phyloP scores from a whole-genome alignment of 768 basidiomycete genomes.

The Serpula lacrymans region DNA sequence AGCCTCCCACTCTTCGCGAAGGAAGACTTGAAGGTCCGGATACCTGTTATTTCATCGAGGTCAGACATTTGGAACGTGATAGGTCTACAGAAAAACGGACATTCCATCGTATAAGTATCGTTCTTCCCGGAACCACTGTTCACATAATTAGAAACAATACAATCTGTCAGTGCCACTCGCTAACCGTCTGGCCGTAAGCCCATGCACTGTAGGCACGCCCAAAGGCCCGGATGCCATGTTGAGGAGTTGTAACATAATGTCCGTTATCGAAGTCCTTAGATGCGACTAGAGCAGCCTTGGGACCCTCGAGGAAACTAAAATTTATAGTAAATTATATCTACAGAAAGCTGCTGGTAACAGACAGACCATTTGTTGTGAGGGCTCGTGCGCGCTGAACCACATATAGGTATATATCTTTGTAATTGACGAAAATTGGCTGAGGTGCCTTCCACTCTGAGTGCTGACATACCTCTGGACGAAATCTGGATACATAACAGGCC shows the following conservation, averaged over 20 bases:
- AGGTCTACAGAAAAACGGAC: constrained; percentile 20
- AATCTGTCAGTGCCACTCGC: constrained; percentile 7
- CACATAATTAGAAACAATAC: neutral
- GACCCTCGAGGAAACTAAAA: constrained; percentile 56
- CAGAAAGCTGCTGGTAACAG: neutral
- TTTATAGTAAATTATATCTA: neutral
- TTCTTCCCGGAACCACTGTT: constrained; percentile 53
- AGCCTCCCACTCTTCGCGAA: constrained; percentile 51
- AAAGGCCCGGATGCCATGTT: constrained; percentile 52
- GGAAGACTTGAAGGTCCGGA: constrained; percentile 43
- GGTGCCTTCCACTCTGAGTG: no score
- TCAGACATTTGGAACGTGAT: neutral
- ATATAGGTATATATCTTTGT: constrained; percentile 49
- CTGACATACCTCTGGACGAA: constrained; percentile 45
- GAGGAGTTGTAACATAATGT: constrained; percentile 45
- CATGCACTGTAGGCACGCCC: constrained; percentile 55
- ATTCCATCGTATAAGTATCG: constrained; percentile 39
- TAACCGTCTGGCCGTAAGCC: constrained; percentile 55
- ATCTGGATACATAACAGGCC: constrained; percentile 54
- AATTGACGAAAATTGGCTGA: no score
- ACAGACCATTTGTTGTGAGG: constrained; percentile 52
- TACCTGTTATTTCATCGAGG: no score
- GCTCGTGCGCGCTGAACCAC: constrained; percentile 54
- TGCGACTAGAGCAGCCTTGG: constrained; percentile 48
- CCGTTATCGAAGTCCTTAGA: constrained; percentile 55